These are phyloP conservation scores for Cicer judaicum DNA, from an alignment of 306 rosid species.

Conservation along the genomic window DNA sequence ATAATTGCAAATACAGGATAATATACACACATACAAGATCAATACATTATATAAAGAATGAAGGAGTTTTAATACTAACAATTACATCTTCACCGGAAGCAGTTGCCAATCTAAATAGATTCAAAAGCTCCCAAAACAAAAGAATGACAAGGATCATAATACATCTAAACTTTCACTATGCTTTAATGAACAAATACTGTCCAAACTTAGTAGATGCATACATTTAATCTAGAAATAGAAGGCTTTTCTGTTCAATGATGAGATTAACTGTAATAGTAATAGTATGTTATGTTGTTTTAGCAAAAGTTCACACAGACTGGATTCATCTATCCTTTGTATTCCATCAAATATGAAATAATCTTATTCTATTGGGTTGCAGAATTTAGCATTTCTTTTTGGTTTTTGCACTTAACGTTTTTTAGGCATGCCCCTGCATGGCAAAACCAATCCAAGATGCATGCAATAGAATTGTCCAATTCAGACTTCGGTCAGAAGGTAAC, in stretches of 20 bases:
- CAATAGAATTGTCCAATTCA: too few relatives aligned
- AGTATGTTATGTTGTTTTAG: not conserved
- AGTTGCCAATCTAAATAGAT: not conserved
- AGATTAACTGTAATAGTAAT: not conserved
- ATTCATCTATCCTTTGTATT: not conserved
- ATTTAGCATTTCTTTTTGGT: not conserved
- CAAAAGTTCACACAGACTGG: not conserved
- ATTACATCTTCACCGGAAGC: conserved; percentile 1
- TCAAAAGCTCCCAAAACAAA: conserved; percentile 18
- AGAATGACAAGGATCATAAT: conserved; percentile 10
- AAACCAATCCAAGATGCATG: too few relatives aligned
- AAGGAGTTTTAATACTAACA: not conserved
- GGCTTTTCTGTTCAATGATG: not conserved
- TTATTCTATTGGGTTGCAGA: not conserved
- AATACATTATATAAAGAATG: conserved; percentile 2
- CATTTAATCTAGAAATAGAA: not conserved
- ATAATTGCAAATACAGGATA: not conserved
- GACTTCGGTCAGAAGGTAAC: too few relatives aligned
- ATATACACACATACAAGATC: conserved; percentile 23
- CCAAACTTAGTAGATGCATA: not conserved
- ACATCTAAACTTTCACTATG: not conserved
- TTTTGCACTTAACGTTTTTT: not conserved
- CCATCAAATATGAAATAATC: not conserved
- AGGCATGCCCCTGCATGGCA: not conserved
- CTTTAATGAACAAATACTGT: not conserved